Evolutionary conservation across 495 filamentous ascomycete genomes (phyloP).

Genomic region (Lophiostoma macrostomum): DNA sequence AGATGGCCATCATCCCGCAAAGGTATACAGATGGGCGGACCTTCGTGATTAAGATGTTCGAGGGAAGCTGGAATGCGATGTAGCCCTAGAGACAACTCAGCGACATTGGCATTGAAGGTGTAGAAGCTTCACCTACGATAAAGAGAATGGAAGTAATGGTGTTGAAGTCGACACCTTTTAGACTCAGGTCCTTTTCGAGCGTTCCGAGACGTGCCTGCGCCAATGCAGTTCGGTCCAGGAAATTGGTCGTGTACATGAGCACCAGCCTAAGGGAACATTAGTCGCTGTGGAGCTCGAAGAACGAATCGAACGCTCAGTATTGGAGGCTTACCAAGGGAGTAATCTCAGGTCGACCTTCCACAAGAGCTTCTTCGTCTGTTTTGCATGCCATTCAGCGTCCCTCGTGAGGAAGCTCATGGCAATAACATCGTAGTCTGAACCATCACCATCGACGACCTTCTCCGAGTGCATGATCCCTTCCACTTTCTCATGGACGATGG

Average conservation of each 20-base stretch:
- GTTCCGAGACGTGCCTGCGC: slow-evolving; percentile 1
- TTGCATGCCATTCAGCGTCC: slow-evolving; percentile 31
- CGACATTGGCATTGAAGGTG: too few species aligned
- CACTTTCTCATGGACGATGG: too few species aligned
- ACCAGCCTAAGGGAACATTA: too few species aligned
- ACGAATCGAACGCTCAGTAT: too few species aligned
- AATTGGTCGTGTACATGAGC: slow-evolving; percentile 5
- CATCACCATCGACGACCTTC: too few species aligned
- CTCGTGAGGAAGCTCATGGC: too few species aligned
- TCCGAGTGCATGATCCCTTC: too few species aligned
- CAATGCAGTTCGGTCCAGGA: slow-evolving; percentile 2
- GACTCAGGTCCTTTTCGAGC: slow-evolving; percentile 1
- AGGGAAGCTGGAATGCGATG: slow-evolving; percentile 2
- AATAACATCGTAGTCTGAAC: too few species aligned
- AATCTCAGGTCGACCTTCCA: neutral
- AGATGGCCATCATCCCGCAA: slow-evolving; percentile 16
- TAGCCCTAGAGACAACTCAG: too few species aligned
- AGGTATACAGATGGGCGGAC: neutral
- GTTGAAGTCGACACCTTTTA: slow-evolving; percentile 3
- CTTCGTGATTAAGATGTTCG: neutral
- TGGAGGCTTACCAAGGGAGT: neutral
- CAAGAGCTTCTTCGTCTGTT: slow-evolving; percentile 1
- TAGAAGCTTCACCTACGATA: too few species aligned
- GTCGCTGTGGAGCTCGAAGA: too few species aligned
- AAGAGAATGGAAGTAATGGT: slow-evolving; percentile 1